Percentiles rank a stretch among this genome's conserved stretches.
phyloP scores from a whole-genome alignment of 1,284 basidiomycete genomes.

The Ustilago trichophora region DNA sequence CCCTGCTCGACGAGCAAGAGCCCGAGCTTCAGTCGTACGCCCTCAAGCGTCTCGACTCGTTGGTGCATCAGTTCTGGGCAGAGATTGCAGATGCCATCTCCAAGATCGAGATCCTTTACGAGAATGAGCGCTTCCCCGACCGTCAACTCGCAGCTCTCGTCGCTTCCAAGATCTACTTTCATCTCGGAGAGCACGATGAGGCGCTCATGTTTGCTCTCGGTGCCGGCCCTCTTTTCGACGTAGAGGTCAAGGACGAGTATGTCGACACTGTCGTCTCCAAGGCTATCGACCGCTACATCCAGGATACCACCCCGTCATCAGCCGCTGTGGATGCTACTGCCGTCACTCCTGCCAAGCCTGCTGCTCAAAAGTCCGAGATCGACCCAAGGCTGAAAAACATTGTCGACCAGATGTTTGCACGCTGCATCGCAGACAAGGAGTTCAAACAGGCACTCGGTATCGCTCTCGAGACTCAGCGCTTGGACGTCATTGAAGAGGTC shows the following conservation, averaged over 20 bases:
- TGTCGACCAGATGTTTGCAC: slow-evolving; percentile 65
- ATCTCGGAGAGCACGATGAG: slow-evolving; percentile 65
- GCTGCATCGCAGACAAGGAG: slow-evolving; percentile 60
- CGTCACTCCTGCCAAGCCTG: slow-evolving; percentile 9
- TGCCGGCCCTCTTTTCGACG: slow-evolving; percentile 61
- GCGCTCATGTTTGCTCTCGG: slow-evolving; percentile 66
- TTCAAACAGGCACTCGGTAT: slow-evolving; percentile 65
- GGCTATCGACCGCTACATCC: slow-evolving; percentile 65
- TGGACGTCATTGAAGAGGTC: slow-evolving; percentile 64
- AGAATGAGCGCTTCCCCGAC: slow-evolving; percentile 59
- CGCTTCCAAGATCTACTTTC: slow-evolving; percentile 66
- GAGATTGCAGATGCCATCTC: slow-evolving; percentile 65
- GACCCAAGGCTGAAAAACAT: slow-evolving; percentile 58
- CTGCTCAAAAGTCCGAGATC: slow-evolving; percentile 12
- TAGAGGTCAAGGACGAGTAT: slow-evolving; percentile 63
- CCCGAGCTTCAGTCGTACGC: slow-evolving; percentile 64
- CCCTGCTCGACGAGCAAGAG: slow-evolving; percentile 64
- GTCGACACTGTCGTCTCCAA: slow-evolving; percentile 66
- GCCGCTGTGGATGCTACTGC: slow-evolving; percentile 16
- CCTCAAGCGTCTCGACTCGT: slow-evolving; percentile 60
- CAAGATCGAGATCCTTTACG: slow-evolving; percentile 65
- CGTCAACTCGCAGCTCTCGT: slow-evolving; percentile 64
- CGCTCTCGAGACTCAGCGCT: slow-evolving; percentile 61
- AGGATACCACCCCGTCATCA: slow-evolving; percentile 18
- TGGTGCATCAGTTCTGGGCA: slow-evolving; percentile 65